Evolutionary conservation across 208 protist genomes (phyloP), one percentile per base, ranked within the genome.

Genomic region (Leishmania guyanensis): DNA sequence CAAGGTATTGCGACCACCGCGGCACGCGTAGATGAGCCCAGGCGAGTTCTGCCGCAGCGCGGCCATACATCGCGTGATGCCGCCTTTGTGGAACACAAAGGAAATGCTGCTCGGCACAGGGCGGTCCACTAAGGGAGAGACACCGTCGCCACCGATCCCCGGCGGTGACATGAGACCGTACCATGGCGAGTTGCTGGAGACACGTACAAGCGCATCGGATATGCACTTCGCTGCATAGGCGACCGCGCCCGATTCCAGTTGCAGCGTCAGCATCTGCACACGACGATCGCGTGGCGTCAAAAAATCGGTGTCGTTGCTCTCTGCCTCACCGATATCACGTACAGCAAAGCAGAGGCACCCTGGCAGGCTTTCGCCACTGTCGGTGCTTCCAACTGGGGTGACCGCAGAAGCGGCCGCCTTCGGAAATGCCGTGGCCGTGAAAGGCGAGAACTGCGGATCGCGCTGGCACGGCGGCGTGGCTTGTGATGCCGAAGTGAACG

Each of bases 81-180:
- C 85, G 78, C 88, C 88, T 46, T 75, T 74, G 69, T 88, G 82
- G 58, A 91, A 91, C 22, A 84, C 72, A 66, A 91, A 84, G 69
- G 77, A 60, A 60, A 82, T 80, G 6, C 5, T 70, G 56, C 36
- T 10, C 39, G 43, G 26, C 16, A 58, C 43, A 70, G 75, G 3
- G 64, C 56, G 39, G 74, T 43, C 2, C 12, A 33, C n/a, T 39
- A 53, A 64, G 51, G 26, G 33, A 8, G 72, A 50, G 9, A 2
- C 58, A 53, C 39, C 56, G 2, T 10, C 46, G 46, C 46, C 12
- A 9, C 39, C 26, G 1, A 20, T 51, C 69, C 2, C 69, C 69
- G 17, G 17, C 36, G n/a, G 36, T 17, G 75, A 33, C n/a, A 46
- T 54, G 43, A 69, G 4, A 10, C 14, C 36, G 33, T 29, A 20